Base-by-base conservation (phyloP, 2,329 filamentous ascomycete species). In the Fusarium sarcochroum region DNA sequence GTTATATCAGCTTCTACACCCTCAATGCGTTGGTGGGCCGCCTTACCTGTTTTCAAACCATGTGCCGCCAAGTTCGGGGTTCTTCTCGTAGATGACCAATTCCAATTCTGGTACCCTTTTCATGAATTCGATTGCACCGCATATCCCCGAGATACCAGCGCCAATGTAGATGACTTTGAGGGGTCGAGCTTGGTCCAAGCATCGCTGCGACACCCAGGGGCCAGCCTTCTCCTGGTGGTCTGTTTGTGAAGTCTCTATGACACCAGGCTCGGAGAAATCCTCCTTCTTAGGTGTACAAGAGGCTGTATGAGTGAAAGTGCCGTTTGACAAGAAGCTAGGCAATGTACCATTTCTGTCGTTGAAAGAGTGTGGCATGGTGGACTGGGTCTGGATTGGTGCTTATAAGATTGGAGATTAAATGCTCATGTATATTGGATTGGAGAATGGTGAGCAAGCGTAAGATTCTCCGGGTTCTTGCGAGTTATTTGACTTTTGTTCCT, bases 131-230 rank as follows among this genome's bases (percentile, higher is more conserved):
- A 63, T 41, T 5, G 59, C 59, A 17, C 59, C 59, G 4, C 58
- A 63, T 4, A 63, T 63, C 0, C 59, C 59, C 0, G 59, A 63
- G 2, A 63, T 63, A 0, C 59, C 59, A 0, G 48, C 59, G 9
- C 59, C 59, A 2, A 63, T 49, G 7, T 63, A 63, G 9, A 63
- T 63, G 2, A 45, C 59, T n/a, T 63, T 63, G 1, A 63, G 58
- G 2, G 58, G 58, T 0, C 58, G 38, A 3, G 49, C 42, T 14
- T 63, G 37, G 5, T 63, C 58, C 14, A 40, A 44, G 5, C 59
- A 63, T 38, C 42, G 42, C 17, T 63, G 58, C 0, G 59, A 63
- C 4, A 41, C 17, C 18, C 18, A 40, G 1, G 49, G 32, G 2
- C 8, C 63, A 0, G n/a, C 4, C 0, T 5, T 17, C 17, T 27